These are phyloP conservation scores for Telfairia occidentalis DNA, from an alignment of 331 rosid genomes.

Conservation along the genomic window DNA sequence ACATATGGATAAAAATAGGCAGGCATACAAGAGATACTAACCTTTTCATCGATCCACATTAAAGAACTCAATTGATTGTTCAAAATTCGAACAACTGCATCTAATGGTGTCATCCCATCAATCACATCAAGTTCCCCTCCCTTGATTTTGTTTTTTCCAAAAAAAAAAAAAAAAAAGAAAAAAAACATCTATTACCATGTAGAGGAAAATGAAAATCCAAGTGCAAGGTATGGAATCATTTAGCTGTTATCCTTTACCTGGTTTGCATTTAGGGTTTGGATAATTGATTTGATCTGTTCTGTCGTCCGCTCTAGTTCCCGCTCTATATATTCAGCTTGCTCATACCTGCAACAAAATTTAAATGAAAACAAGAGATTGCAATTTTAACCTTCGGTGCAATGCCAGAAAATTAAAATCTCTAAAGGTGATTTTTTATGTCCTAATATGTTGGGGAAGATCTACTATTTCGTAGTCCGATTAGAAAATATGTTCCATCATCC, in stretches of 20 bases:
- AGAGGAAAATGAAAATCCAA: background rate
- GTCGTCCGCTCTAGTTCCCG: constrained; percentile 93
- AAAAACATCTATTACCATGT: background rate
- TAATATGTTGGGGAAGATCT: no score
- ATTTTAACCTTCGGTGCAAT: background rate
- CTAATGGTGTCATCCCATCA: constrained; percentile 79
- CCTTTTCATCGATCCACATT: constrained; percentile 99
- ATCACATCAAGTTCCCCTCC: constrained; percentile 75
- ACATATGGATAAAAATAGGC: background rate
- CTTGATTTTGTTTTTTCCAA: no score
- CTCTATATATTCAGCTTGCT: constrained; percentile 83
- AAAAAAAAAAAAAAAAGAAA: constrained; percentile 17
- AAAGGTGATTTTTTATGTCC: no score
- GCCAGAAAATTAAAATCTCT: no score
- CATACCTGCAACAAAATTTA: constrained; percentile 43
- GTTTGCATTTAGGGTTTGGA: constrained; percentile 74
- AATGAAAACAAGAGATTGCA: background rate
- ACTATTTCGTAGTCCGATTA: background rate
- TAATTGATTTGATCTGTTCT: constrained; percentile 79
- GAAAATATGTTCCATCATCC: background rate
- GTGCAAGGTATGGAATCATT: background rate
- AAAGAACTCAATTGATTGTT: constrained; percentile 91
- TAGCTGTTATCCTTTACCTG: constrained; percentile 46
- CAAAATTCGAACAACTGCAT: constrained; percentile 74
- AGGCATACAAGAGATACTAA: constrained; percentile 25